Evolutionary conservation across 345 rosid species (phyloP).

Genomic region (Euphorbia peplus): DNA sequence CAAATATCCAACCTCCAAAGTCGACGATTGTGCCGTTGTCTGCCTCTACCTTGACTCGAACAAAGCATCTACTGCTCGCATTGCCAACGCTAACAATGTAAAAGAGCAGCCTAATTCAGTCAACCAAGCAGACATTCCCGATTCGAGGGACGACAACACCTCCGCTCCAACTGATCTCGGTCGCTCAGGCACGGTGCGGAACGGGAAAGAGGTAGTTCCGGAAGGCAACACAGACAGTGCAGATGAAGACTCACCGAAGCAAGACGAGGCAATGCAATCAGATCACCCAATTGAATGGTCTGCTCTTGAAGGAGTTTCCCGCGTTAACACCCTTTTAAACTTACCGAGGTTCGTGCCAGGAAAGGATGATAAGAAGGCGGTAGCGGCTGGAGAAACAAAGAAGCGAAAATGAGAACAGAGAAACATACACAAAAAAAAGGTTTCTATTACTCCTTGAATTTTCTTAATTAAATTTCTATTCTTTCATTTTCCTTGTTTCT

Average conservation of each 20-base stretch:
- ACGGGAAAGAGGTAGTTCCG: constrained; percentile 33
- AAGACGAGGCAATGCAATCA: constrained; percentile 39
- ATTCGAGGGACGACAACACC: constrained; percentile 27
- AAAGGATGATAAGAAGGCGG: constrained; percentile 35
- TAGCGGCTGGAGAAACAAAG: constrained; percentile 21
- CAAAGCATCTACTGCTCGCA: constrained; percentile 42
- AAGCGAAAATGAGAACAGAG: constrained; percentile 19
- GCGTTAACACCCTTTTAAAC: constrained; percentile 72
- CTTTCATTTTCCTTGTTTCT: constrained; percentile 18
- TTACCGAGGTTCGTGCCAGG: constrained; percentile 79
- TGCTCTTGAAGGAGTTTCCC: constrained; percentile 94
- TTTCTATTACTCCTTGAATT: constrained; percentile 13
- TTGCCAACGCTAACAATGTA: constrained; percentile 30
- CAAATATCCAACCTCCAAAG: constrained; percentile 90
- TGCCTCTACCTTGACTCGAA: constrained; percentile 77
- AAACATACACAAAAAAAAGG: not conserved
- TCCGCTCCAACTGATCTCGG: constrained; percentile 28
- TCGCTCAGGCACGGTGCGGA: constrained; percentile 40
- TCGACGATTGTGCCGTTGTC: constrained; percentile 95
- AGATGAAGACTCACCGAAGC: constrained; percentile 26
- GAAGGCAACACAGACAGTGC: constrained; percentile 39
- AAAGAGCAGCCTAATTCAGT: constrained; percentile 28
- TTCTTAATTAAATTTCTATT: constrained; percentile 8
- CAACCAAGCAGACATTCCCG: constrained; percentile 25
- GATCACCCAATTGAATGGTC: constrained; percentile 68